Percentiles rank a stretch among this genome's conserved stretches.
These are phyloP conservation scores for Lipomyces mesembrius DNA, from an alignment of 805 yeast genomes.

Conservation along the genomic window DNA sequence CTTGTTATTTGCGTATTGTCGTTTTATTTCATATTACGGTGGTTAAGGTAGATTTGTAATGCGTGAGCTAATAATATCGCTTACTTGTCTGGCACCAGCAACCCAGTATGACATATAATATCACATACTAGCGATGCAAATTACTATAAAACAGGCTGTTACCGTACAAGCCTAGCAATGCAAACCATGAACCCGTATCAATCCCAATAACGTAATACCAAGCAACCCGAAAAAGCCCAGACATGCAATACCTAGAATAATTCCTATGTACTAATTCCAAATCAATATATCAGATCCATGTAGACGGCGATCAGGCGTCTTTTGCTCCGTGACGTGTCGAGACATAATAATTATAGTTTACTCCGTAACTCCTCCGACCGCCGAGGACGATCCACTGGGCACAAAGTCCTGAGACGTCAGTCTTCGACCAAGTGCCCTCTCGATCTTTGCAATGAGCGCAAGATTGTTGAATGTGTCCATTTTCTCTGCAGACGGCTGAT, in stretches of 20 bases:
- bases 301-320: neutral
- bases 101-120: neutral
- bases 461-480: conserved; percentile 13
- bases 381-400: neutral
- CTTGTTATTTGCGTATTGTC: conserved; percentile 63
- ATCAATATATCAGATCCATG: neutral
- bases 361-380: neutral
- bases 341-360: neutral
- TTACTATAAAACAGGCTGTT: too few relatives aligned
- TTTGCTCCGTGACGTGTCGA: too few relatives aligned
- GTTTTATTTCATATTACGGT: conserved; percentile 69
- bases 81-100: neutral
- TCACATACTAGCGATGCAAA: neutral
- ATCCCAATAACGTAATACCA: neutral
- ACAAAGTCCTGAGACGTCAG: conserved; percentile 23
- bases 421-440: conserved; percentile 23
- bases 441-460: conserved; percentile 22
- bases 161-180: neutral
- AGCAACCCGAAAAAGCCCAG: neutral
- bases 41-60: conserved; percentile 55
- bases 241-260: neutral
- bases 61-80: neutral
- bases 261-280: neutral
- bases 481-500: conserved; percentile 20
- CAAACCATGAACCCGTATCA: neutral